Evolutionary conservation across 805 yeast species (phyloP).

Genomic region (Cyberlindnera mycetangii): DNA sequence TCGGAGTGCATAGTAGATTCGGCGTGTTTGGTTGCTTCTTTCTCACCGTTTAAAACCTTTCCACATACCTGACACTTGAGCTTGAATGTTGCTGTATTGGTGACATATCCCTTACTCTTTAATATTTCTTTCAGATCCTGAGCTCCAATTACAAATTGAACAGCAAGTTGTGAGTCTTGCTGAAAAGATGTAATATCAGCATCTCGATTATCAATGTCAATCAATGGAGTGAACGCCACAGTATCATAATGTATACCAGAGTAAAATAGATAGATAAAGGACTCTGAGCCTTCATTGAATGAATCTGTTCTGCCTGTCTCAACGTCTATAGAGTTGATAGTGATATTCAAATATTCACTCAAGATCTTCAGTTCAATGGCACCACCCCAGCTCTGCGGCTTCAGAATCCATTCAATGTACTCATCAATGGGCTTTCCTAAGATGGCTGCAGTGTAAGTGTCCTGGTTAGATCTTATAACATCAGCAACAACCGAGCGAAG

Average conservation of each 20-base stretch:
- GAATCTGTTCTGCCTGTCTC: slow-evolving; percentile 55
- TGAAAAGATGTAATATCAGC: slow-evolving; percentile 43
- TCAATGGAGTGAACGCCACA: slow-evolving; percentile 35
- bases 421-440: slow-evolving; percentile 48
- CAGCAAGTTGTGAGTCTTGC: slow-evolving; percentile 30
- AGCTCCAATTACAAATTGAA: slow-evolving; percentile 36
- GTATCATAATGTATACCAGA: slow-evolving; percentile 76
- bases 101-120: slow-evolving; percentile 53
- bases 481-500: slow-evolving; percentile 52
- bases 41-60: slow-evolving; percentile 53
- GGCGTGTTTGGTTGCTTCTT: slow-evolving; percentile 64
- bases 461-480: slow-evolving; percentile 40
- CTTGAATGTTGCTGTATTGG: slow-evolving; percentile 60
- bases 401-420: slow-evolving; percentile 60
- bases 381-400: slow-evolving; percentile 75
- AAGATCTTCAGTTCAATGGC: slow-evolving; percentile 72
- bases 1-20: slow-evolving; percentile 54
- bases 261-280: slow-evolving; percentile 55
- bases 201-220: slow-evolving; percentile 29
- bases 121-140: slow-evolving; percentile 40
- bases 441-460: slow-evolving; percentile 50
- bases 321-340: slow-evolving; percentile 62
- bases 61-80: slow-evolving; percentile 59
- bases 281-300: slow-evolving; percentile 38
- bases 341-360: slow-evolving; percentile 46